These are phyloP conservation scores for Epichloe hybrida DNA, from an alignment of 2,329 filamentous ascomycete species.

Conservation along the genomic window DNA sequence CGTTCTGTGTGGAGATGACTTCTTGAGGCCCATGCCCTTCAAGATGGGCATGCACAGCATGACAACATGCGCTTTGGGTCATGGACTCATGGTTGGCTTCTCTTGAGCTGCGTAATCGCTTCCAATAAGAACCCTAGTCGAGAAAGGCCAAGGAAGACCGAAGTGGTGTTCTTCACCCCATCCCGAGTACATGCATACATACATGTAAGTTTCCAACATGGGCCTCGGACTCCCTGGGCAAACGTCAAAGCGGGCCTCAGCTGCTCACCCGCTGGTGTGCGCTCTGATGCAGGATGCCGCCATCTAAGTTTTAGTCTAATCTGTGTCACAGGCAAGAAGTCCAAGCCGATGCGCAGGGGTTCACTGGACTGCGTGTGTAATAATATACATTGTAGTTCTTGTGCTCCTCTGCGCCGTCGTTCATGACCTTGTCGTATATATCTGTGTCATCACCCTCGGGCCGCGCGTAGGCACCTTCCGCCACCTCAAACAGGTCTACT, in stretches of 20 bases:
- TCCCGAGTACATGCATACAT: not conserved
- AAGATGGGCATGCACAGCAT: not conserved
- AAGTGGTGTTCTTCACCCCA: not conserved
- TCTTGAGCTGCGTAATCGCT: not conserved
- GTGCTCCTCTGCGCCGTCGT: not conserved
- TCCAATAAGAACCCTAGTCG: not conserved
- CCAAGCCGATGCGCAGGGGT: not conserved
- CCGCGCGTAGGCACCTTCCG: not conserved
- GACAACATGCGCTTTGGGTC: constrained; percentile 3
- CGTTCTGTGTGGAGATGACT: not conserved
- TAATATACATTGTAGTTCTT: not conserved
- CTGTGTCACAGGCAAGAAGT: constrained; percentile 1
- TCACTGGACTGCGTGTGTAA: not conserved
- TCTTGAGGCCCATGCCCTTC: not conserved
- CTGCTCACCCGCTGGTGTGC: not conserved
- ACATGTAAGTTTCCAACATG: not conserved
- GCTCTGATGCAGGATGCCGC: constrained; percentile 6
- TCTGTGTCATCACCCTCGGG: not conserved
- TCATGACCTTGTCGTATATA: not conserved
- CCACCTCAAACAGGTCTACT: not conserved
- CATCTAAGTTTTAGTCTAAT: not conserved
- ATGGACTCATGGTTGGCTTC: not conserved
- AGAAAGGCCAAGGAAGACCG: too few relatives aligned
- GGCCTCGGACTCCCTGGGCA: not conserved
- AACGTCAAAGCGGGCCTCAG: not conserved